Evolutionary conservation across 257 asterid genomes (phyloP), one percentile per base, ranked within the genome.

Genomic region (Coffea eugenioides): DNA sequence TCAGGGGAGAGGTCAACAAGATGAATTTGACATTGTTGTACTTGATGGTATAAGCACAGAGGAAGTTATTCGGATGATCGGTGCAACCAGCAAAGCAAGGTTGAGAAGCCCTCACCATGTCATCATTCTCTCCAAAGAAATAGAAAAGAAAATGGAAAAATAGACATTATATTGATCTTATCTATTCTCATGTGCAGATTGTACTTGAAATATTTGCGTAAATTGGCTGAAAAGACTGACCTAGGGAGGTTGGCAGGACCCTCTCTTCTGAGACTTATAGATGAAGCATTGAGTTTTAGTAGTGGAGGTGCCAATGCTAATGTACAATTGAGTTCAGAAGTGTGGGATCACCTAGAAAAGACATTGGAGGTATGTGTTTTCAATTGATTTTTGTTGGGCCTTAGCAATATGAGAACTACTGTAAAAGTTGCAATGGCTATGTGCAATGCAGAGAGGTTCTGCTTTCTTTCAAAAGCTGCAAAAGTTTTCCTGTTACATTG

Each of bases 181-280:
- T 49, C 13, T 75, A 41, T 78, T 69, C 86, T 82, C 59, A 27
- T 75, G 8, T 45, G 76, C 90, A 95, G 99, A 86, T 86, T 93
- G 78, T 95, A 95, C 88, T 88, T 95, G 82, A 95, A 91, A 83
- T 89, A 91, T 86, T 8, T 91, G 88, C 88, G 97, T 75, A 87
- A 78, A 76, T 87, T 93, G 51, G 93, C 98, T 10, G 99, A 95
- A 77, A 93, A 91, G 89, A 95, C 99, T 23, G 99, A 95, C 85
- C 71, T 95, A 0, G 99, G 99, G 82, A 88, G 99, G 86, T 82
- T 95, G 81, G 93, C 92, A 6, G 88, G 95, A 27, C 99, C 99
- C 15, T 95, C 99, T 71, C 88, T 95, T 78, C 46, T 95, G 88
- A 90, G 98, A 86, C 96, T 95, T 64, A 84, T 81, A 2, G 99